These are phyloP conservation scores for Phascolomyces articulosus DNA, from an alignment of 371 early-diverging fungal genomes.

Conservation along the genomic window DNA sequence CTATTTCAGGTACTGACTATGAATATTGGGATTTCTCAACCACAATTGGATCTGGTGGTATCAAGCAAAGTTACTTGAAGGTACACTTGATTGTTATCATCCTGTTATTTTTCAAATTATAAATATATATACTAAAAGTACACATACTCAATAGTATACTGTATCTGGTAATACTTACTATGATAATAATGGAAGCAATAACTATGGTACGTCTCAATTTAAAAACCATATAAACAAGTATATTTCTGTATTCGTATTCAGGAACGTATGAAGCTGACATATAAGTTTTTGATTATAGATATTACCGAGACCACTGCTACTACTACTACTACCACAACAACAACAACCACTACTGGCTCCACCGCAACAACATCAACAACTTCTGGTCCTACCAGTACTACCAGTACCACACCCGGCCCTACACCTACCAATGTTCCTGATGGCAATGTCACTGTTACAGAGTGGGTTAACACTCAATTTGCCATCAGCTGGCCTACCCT, in stretches of 20 bases:
- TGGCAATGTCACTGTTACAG: conserved; percentile 25
- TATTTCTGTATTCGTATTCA: background rate
- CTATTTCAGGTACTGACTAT: conserved; percentile 32
- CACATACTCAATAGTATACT: too few species aligned
- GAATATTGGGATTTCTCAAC: conserved; percentile 43
- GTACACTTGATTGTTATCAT: too few species aligned
- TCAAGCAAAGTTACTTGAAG: conserved; percentile 21
- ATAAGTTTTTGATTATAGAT: background rate
- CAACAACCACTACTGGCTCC: conserved; percentile 10
- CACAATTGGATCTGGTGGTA: conserved; percentile 28
- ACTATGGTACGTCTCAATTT: conserved; percentile 22
- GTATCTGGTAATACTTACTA: conserved; percentile 39
- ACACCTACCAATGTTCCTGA: conserved; percentile 22
- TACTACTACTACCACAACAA: conserved; percentile 20
- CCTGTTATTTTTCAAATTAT: too few species aligned
- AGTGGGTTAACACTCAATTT: conserved; percentile 15
- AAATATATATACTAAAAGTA: too few species aligned
- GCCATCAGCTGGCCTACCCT: background rate
- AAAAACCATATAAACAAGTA: background rate
- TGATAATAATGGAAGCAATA: conserved; percentile 35
- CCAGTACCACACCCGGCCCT: background rate
- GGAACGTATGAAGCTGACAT: background rate
- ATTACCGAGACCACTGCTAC: conserved; percentile 21
- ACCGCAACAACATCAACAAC: conserved; percentile 10
- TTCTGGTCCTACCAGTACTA: background rate